Conservation (phyloP, 257 asterid species). For the Solanum arcanum region DNA sequence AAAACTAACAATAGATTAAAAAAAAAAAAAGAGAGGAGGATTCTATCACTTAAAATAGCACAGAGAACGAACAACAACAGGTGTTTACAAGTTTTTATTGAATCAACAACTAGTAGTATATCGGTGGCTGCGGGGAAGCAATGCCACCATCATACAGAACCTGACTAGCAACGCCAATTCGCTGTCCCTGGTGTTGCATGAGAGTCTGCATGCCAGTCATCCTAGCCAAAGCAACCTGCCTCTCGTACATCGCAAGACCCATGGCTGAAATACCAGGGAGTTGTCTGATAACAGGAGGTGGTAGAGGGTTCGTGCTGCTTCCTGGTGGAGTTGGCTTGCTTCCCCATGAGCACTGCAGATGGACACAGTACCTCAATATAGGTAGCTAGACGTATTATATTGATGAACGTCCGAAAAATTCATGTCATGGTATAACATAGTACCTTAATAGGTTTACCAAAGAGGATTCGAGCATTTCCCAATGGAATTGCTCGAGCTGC, state of each 20-base stretch:
- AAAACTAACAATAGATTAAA: background rate
- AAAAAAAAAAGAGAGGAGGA: too few species aligned
- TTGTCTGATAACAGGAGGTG: slow-evolving; percentile 53
- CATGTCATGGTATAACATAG: background rate
- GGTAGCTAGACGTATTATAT: background rate
- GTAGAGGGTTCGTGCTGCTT: slow-evolving; percentile 57
- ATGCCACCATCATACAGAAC: slow-evolving; percentile 44
- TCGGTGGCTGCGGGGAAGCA: slow-evolving; percentile 38
- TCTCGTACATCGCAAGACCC: slow-evolving; percentile 52
- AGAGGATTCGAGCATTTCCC: slow-evolving; percentile 58
- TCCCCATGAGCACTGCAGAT: slow-evolving; percentile 77
- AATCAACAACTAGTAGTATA: slow-evolving; percentile 32
- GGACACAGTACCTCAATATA: background rate
- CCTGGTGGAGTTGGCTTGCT: slow-evolving; percentile 84
- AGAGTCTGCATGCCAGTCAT: slow-evolving; percentile 50
- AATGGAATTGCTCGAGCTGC: slow-evolving; percentile 80
- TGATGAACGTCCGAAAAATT: background rate
- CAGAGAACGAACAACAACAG: background rate
- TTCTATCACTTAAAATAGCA: background rate
- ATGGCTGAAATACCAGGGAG: slow-evolving; percentile 44
- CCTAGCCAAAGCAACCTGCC: slow-evolving; percentile 50
- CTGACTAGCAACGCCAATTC: slow-evolving; percentile 41
- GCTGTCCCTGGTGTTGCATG: slow-evolving; percentile 56
- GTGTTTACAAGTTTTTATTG: background rate
- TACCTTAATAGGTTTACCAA: slow-evolving; percentile 64